Evolutionary conservation across 1,284 basidiomycete species (phyloP).

Genomic region (Ceratobasidium sp.): DNA sequence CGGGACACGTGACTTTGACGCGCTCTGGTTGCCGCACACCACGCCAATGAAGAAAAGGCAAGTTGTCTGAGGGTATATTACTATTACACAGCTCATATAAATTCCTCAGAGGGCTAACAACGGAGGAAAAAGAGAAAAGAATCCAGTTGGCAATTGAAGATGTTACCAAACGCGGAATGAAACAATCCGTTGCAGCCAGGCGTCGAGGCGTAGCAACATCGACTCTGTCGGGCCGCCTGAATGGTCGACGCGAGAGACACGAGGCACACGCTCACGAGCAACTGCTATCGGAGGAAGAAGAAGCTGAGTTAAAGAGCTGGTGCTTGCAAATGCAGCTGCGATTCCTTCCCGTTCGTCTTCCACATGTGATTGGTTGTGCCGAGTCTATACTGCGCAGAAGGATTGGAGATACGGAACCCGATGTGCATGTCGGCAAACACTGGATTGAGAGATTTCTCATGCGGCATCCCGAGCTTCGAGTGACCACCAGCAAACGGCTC

Average conservation of each 20-base stretch:
- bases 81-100: not conserved
- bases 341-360: not conserved
- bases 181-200: not conserved
- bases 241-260: not conserved
- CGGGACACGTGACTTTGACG: not conserved
- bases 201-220: not conserved
- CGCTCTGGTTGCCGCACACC: not conserved
- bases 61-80: not conserved
- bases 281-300: not conserved
- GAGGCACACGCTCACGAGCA: constrained; percentile 3
- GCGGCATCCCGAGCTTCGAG: constrained; percentile 1
- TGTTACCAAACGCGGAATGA: not conserved
- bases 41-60: not conserved
- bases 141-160: constrained; percentile 9
- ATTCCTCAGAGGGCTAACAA: not conserved
- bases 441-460: constrained; percentile 11
- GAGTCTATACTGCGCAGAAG: constrained; percentile 1
- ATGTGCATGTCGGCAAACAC: not conserved
- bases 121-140: not conserved
- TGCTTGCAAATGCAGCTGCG: not conserved
- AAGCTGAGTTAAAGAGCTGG: not conserved
- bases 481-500: not conserved
- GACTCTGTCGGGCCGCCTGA: not conserved
- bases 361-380: constrained; percentile 11
- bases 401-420: not conserved